Percentiles rank a stretch among this genome's conserved stretches.
These are phyloP conservation scores for Acanthamoeba royreba DNA, from an alignment of 208 protist genomes.

Conservation along the genomic window DNA sequence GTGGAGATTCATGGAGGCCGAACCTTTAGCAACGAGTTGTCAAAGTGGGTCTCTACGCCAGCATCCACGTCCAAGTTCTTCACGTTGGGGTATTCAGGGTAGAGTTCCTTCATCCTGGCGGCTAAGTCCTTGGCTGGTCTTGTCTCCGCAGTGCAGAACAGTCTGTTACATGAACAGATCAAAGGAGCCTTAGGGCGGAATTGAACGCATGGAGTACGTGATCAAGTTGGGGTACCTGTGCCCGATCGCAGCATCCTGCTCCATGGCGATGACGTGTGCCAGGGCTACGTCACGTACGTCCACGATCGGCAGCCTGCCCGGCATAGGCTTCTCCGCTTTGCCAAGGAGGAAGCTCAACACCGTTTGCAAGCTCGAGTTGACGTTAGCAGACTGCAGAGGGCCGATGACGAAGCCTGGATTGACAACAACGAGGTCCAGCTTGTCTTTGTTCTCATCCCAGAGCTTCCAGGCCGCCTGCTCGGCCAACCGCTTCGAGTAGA, in stretches of 20 bases:
- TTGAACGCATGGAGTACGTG: neutral
- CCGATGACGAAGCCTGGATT: slow-evolving; percentile 1
- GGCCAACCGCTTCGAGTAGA: neutral
- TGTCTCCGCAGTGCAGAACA: neutral
- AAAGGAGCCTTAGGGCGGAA: no score
- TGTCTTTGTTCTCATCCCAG: neutral
- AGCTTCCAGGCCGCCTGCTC: slow-evolving; percentile 38
- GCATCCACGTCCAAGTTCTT: neutral
- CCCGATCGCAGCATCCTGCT: neutral
- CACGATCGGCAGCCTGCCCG: neutral
- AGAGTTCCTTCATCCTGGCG: neutral
- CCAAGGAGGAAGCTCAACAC: slow-evolving; percentile 8
- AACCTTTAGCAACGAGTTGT: neutral
- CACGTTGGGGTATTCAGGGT: neutral
- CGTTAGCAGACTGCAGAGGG: neutral
- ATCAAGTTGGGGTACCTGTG: neutral
- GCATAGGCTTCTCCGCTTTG: neutral
- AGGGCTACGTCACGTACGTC: slow-evolving; percentile 9
- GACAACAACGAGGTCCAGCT: neutral
- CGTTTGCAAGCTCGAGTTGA: neutral
- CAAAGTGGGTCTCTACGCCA: neutral
- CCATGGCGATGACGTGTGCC: neutral
- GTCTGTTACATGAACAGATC: no score
- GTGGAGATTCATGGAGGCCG: neutral
- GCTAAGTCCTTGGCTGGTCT: neutral